A percentile compares a stretch with the other conserved stretches of the same genome.
phyloP scores from a whole-genome alignment of 78 protist genomes.

The Dictyostelium citrinum region DNA sequence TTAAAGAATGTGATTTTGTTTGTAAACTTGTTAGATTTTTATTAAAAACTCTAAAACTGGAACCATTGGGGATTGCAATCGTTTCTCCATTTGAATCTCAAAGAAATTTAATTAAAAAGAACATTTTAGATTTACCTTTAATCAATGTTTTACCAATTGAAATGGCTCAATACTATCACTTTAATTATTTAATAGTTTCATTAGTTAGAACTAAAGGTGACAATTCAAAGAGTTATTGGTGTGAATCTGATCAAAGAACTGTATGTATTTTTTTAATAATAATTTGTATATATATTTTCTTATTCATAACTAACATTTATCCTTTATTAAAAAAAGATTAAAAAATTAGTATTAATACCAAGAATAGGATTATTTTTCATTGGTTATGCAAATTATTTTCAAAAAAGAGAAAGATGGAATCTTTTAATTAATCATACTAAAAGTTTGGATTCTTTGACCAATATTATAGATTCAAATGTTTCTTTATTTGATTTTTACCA shows the following conservation, averaged over 20 bases:
- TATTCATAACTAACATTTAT: too few relatives aligned
- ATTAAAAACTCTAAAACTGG: neutral
- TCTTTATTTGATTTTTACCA: neutral
- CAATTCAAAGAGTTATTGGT: neutral
- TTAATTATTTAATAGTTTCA: slow-evolving; percentile 23
- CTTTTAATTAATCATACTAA: neutral
- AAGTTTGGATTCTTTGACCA: neutral
- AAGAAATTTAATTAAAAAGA: slow-evolving; percentile 1
- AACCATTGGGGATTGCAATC: neutral
- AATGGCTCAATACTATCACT: slow-evolving; percentile 13
- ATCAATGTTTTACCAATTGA: slow-evolving; percentile 28
- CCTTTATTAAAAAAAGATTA: neutral
- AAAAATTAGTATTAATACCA: neutral
- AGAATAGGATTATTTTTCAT: slow-evolving; percentile 8
- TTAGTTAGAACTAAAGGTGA: slow-evolving; percentile 17
- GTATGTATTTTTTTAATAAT: neutral
- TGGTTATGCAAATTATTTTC: neutral
- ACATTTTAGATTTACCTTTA: neutral
- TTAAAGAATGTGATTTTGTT: neutral
- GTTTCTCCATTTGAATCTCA: slow-evolving; percentile 41
- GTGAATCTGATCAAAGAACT: neutral
- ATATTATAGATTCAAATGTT: neutral
- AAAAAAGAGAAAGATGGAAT: slow-evolving; percentile 4
- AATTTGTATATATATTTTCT: too few relatives aligned
- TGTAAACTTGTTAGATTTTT: neutral